These are phyloP conservation scores for Blastosporella zonata DNA, from an alignment of 1,284 basidiomycete genomes.

Conservation along the genomic window DNA sequence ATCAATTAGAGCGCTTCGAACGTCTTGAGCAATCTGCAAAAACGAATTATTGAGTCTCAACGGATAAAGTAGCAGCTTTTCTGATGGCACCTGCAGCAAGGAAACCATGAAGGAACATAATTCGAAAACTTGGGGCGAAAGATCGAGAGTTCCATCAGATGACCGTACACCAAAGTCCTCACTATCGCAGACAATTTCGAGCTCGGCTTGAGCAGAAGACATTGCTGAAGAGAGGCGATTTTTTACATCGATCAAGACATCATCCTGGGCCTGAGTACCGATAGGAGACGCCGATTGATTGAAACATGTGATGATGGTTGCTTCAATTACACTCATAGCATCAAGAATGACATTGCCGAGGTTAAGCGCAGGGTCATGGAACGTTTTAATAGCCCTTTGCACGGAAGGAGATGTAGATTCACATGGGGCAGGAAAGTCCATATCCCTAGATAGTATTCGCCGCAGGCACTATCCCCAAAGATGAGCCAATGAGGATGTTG, in stretches of 20 bases:
- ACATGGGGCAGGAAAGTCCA: conserved; percentile 26
- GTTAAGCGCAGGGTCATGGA: conserved; percentile 30
- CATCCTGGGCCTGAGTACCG: conserved; percentile 26
- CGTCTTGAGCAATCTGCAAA: conserved; percentile 44
- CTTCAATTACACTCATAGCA: conserved; percentile 34
- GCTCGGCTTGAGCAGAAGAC: conserved; percentile 31
- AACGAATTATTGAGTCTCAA: neutral
- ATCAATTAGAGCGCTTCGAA: conserved; percentile 34
- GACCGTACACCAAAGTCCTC: conserved; percentile 28
- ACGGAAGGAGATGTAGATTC: conserved; percentile 12
- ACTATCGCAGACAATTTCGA: conserved; percentile 33
- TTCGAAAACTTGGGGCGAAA: conserved; percentile 33
- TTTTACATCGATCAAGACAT: conserved; percentile 27
- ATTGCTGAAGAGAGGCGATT: conserved; percentile 29
- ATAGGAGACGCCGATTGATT: conserved; percentile 23
- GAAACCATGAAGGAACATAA: conserved; percentile 43
- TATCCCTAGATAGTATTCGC: conserved; percentile 46
- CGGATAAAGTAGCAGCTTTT: neutral
- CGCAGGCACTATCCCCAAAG: conserved; percentile 38
- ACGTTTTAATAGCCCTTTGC: conserved; percentile 22
- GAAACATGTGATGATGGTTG: conserved; percentile 34
- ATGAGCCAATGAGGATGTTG: neutral
- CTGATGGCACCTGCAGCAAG: conserved; percentile 44
- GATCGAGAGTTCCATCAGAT: conserved; percentile 22
- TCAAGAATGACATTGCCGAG: conserved; percentile 36